Percentiles rank a stretch among this genome's conserved stretches.
These are phyloP conservation scores for Apocynum venetum DNA, from an alignment of 257 asterid species.

Conservation along the genomic window DNA sequence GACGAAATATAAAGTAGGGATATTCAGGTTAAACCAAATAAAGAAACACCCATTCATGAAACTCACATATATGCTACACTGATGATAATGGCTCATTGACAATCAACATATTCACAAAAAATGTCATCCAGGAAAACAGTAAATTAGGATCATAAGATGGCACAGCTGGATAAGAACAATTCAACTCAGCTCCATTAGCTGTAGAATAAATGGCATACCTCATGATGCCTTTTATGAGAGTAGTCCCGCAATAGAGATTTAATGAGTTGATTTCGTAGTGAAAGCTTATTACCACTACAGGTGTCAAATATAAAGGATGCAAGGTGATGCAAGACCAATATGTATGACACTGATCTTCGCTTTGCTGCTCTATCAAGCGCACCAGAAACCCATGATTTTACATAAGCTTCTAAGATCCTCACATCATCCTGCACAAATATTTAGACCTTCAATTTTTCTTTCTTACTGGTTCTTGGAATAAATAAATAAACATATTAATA, in stretches of 20 bases:
- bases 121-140: not conserved
- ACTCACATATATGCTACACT: not conserved
- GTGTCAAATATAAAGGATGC: slow-evolving; percentile 60
- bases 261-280: slow-evolving; percentile 59
- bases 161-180: not conserved
- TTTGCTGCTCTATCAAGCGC: slow-evolving; percentile 77
- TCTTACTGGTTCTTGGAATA: not conserved
- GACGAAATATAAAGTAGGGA: not conserved
- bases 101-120: not conserved
- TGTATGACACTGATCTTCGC: slow-evolving; percentile 54
- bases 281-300: slow-evolving; percentile 27
- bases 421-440: slow-evolving; percentile 63
- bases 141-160: too few relatives aligned
- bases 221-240: slow-evolving; percentile 60
- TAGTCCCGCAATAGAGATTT: slow-evolving; percentile 72
- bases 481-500: not conserved
- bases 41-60: not conserved
- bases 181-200: not conserved
- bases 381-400: slow-evolving; percentile 80
- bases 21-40: too few relatives aligned
- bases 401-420: slow-evolving; percentile 72
- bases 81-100: not conserved
- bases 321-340: slow-evolving; percentile 70
- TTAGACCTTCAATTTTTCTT: not conserved
- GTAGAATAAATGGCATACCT: slow-evolving; percentile 40